Evolutionary conservation across 2,329 filamentous ascomycete species (phyloP).

Genomic region (Calonectria fujianensis): DNA sequence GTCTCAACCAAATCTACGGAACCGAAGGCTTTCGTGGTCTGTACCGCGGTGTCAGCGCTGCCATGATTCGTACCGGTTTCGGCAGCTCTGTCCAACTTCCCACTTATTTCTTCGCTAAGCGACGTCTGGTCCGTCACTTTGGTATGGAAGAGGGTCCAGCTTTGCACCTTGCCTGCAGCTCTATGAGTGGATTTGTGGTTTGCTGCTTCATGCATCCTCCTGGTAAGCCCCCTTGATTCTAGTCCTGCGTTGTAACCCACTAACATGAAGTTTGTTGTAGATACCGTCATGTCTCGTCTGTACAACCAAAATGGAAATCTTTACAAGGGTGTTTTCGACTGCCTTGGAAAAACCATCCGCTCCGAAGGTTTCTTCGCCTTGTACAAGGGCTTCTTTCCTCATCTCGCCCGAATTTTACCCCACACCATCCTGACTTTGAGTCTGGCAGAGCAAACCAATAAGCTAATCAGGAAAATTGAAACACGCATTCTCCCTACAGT

Average conservation of each 20-base stretch:
- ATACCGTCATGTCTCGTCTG: constrained; percentile 98
- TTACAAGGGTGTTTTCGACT: constrained; percentile 96
- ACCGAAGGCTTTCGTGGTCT: constrained; percentile 86
- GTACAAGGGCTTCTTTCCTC: constrained; percentile 98
- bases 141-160: constrained; percentile 94
- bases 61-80: constrained; percentile 97
- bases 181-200: constrained; percentile 94
- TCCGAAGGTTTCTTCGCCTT: constrained; percentile 94
- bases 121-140: constrained; percentile 85
- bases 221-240: constrained; percentile 69
- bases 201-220: constrained; percentile 99
- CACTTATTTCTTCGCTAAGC: constrained; percentile 98
- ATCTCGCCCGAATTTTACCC: constrained; percentile 93
- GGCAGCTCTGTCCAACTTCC: constrained; percentile 97
- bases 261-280: constrained; percentile 62
- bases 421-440: constrained; percentile 96
- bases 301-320: constrained; percentile 99
- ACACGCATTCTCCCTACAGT: constrained; percentile 68
- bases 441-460: constrained; percentile 97
- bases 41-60: constrained; percentile 92
- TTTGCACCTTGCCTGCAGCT: constrained; percentile 91
- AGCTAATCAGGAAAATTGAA: constrained; percentile 89
- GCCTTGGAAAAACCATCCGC: constrained; percentile 90
- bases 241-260: background rate
- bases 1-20: constrained; percentile 85